Evolutionary conservation across 1,284 basidiomycete species (phyloP).

Genomic region (Leccinum griseonigrum): DNA sequence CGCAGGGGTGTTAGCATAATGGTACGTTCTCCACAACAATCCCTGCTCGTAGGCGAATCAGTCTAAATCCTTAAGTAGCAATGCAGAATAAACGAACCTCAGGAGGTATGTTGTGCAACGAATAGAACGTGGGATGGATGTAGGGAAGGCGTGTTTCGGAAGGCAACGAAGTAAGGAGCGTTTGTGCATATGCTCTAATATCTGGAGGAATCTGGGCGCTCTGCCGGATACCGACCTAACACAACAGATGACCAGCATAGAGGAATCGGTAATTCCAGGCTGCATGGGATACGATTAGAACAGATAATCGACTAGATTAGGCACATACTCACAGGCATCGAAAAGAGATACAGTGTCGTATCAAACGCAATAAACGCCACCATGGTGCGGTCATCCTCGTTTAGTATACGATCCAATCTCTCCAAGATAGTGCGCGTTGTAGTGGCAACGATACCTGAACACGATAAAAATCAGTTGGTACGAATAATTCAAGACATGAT

Average conservation of each 20-base stretch:
- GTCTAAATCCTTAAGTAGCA: not conserved
- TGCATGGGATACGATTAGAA: constrained; percentile 28
- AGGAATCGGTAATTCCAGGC: constrained; percentile 82
- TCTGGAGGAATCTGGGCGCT: constrained; percentile 96
- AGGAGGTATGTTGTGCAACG: constrained; percentile 93
- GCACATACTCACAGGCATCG: constrained; percentile 60
- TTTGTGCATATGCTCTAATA: constrained; percentile 93
- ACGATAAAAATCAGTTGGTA: constrained; percentile 3
- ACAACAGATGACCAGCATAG: constrained; percentile 84
- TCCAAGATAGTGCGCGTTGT: constrained; percentile 95
- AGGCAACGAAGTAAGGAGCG: constrained; percentile 88
- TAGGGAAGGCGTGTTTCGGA: constrained; percentile 91
- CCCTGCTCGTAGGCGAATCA: constrained; percentile 54
- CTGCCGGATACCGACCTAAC: constrained; percentile 87
- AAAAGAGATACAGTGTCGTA: constrained; percentile 95
- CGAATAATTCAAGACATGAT: not conserved
- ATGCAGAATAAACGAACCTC: constrained; percentile 53
- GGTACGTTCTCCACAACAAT: constrained; percentile 77
- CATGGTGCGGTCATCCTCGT: constrained; percentile 92
- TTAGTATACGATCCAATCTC: constrained; percentile 92
- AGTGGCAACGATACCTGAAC: constrained; percentile 92
- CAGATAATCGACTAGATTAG: not conserved
- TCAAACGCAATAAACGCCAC: constrained; percentile 94
- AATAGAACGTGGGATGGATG: constrained; percentile 94
- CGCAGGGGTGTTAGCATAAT: constrained; percentile 83